Evolutionary conservation across 257 asterid genomes (phyloP).

Genomic region (Fraxinus quadrangulata): DNA sequence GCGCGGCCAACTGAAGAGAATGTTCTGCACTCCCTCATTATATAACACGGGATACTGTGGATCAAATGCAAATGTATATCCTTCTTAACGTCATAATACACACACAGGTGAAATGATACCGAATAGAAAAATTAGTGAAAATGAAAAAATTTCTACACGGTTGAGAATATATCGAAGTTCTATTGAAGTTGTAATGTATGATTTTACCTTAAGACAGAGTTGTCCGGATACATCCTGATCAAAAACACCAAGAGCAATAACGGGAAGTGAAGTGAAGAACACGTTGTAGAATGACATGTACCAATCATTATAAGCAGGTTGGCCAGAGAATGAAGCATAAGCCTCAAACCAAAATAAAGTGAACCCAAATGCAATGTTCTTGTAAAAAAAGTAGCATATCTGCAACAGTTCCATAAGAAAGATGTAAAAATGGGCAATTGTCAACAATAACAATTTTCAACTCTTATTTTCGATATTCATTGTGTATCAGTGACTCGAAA

Average conservation of each 20-base stretch:
- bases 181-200: not conserved
- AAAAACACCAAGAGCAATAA: conserved; percentile 89
- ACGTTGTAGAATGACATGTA: conserved; percentile 87
- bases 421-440: not conserved
- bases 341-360: conserved; percentile 96
- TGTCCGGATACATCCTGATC: conserved; percentile 90
- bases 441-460: not conserved
- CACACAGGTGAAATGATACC: not conserved
- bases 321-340: conserved; percentile 85
- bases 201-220: conserved; percentile 70
- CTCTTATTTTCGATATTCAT: not conserved
- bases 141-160: not conserved
- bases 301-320: conserved; percentile 95
- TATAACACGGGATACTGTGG: conserved; percentile 77
- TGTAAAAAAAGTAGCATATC: conserved; percentile 96
- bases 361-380: conserved; percentile 91
- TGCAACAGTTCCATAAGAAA: conserved; percentile 38
- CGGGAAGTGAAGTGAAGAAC: conserved; percentile 93
- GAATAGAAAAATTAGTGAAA: not conserved
- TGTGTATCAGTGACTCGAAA: not conserved
- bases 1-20: conserved; percentile 87
- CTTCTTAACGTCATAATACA: not conserved
- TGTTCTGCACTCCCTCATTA: conserved; percentile 67
- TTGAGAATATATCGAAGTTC: not conserved
- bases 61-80: not conserved